These are phyloP conservation scores for Rhizopogon salebrosus DNA, from an alignment of 768 basidiomycete species.

Conservation along the genomic window DNA sequence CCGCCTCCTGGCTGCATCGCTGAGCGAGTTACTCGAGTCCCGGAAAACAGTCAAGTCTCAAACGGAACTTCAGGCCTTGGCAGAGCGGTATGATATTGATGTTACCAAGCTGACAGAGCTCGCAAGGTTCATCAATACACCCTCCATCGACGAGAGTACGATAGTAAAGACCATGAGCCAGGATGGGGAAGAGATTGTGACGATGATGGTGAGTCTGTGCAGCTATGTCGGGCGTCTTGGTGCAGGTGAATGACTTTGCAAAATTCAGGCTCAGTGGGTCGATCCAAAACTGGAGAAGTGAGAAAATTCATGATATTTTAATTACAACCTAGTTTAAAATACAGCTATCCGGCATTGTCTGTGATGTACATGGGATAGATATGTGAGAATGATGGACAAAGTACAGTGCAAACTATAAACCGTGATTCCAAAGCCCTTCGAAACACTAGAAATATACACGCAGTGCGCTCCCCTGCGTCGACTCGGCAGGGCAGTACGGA, in stretches of 20 bases:
- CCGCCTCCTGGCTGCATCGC: slow-evolving; percentile 45
- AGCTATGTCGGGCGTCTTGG: not conserved
- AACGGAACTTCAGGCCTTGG: slow-evolving; percentile 44
- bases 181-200: slow-evolving; percentile 50
- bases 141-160: slow-evolving; percentile 49
- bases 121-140: slow-evolving; percentile 54
- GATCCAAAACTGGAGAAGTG: slow-evolving; percentile 11
- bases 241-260: not conserved
- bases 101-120: slow-evolving; percentile 45
- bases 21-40: slow-evolving; percentile 58
- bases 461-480: slow-evolving; percentile 47
- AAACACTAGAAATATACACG: slow-evolving; percentile 57
- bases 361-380: slow-evolving; percentile 2
- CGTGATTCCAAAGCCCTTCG: not conserved
- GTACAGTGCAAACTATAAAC: slow-evolving; percentile 5
- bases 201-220: slow-evolving; percentile 47
- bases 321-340: not conserved
- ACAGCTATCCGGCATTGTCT: not conserved
- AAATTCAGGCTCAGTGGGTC: slow-evolving; percentile 22
- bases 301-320: not conserved
- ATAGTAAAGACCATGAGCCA: slow-evolving; percentile 40
- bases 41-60: slow-evolving; percentile 43
- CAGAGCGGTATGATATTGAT: slow-evolving; percentile 52
- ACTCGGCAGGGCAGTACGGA: slow-evolving; percentile 91
- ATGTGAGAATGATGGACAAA: not conserved